A percentile compares a stretch with the other conserved stretches of the same genome.
Conservation (phyloP, 1,139 yeast genomes). For the Suhomyces choctaworum region DNA sequence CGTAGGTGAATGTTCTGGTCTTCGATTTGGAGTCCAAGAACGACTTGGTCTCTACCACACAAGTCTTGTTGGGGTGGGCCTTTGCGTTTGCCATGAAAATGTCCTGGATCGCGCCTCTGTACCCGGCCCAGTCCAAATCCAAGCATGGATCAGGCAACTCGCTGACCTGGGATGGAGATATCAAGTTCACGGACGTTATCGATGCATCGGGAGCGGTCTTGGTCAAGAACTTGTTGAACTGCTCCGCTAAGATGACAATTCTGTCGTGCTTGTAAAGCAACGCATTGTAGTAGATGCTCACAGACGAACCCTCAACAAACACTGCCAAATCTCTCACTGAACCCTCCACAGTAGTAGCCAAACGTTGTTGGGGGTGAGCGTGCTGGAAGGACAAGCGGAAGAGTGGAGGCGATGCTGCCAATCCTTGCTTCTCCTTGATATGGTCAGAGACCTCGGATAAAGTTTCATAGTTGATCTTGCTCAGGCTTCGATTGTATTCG, state of each 20-base stretch:
- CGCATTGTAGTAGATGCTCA: slow-evolving; percentile 66
- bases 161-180: slow-evolving; percentile 60
- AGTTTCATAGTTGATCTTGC: slow-evolving; percentile 42
- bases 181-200: slow-evolving; percentile 64
- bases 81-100: slow-evolving; percentile 85
- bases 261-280: slow-evolving; percentile 72
- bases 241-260: slow-evolving; percentile 69
- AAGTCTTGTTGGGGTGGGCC: slow-evolving; percentile 77
- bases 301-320: slow-evolving; percentile 34
- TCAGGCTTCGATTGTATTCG: slow-evolving; percentile 41
- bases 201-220: slow-evolving; percentile 36
- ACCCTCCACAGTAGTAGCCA: slow-evolving; percentile 51
- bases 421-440: slow-evolving; percentile 48
- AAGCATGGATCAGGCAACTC: slow-evolving; percentile 84
- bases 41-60: slow-evolving; percentile 90
- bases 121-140: slow-evolving; percentile 87
- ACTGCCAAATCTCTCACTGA: slow-evolving; percentile 66
- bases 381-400: slow-evolving; percentile 67
- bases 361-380: slow-evolving; percentile 39
- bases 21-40: slow-evolving; percentile 54
- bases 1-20: slow-evolving; percentile 75
- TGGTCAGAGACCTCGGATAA: slow-evolving; percentile 58
- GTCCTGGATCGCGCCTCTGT: slow-evolving; percentile 94
- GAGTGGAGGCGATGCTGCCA: slow-evolving; percentile 61
- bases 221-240: slow-evolving; percentile 56